Base-by-base conservation (phyloP, 306 rosid genomes). In the Purshia tridentata region DNA sequence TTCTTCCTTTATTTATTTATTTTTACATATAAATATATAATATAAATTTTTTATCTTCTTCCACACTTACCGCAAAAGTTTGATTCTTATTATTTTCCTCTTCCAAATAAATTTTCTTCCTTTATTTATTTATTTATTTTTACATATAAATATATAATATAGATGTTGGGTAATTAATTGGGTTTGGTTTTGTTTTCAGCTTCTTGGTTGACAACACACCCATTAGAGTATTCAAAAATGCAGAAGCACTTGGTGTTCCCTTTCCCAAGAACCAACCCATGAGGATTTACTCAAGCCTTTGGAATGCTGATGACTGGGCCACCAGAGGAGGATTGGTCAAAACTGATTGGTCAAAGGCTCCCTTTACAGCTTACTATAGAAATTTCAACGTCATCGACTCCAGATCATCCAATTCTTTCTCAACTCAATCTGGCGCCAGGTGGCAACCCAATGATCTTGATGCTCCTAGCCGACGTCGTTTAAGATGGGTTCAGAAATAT, bases 251-350 rank as follows among this genome's bases (percentile, higher is more conserved):
- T 14, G 97, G 92, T 20, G 92, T 91, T 52, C 92, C 96, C 4
- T 90, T 88, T 78, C 98, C 98, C 1, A 89, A 84, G 80, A 89
- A 63, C 65, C 96, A 92, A 47, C 88, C 92, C 0, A 89, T 89
- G 93, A 88, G 84, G 76, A 81, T 92, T 45, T 81, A 92, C 72
- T 89, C 96, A 0, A 89, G 93, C 69, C 87, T 92, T 0, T 92
- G 98, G 98, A 89, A 81, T 39, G 96, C 96, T 1, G 92, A 88
- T 65, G 87, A 90, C 39, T 90, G 96, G 96, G 96, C 92, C 20
- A 92, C 97, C 1, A 81, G 96, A 84, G 96, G 97, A 12, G 97
- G 97, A 12, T 74, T 89, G 78, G 88, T 89, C 40, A 92, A 92
- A 75, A 88, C 87, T 15, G 97, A 91, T 76, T 91, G 97, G 97